Evolutionary conservation across 768 basidiomycete species (phyloP).

Genomic region (Hericium rajendrae): DNA sequence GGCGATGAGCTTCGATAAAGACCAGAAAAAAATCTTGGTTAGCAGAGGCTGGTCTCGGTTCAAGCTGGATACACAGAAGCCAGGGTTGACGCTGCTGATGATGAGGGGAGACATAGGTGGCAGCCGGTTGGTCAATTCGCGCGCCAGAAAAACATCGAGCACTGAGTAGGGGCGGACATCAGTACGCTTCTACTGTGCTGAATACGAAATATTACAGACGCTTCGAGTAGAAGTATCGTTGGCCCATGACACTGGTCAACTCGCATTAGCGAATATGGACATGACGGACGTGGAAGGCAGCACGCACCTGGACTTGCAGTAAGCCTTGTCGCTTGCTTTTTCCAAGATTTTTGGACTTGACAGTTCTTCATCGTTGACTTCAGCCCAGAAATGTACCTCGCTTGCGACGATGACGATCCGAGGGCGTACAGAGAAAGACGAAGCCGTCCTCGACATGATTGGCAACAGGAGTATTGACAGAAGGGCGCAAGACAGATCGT

Average conservation of each 20-base stretch:
- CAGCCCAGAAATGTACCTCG: constrained; percentile 5
- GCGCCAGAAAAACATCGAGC: constrained; percentile 8
- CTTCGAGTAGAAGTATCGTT: constrained; percentile 7
- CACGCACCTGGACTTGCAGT: constrained; percentile 9
- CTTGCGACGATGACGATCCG: constrained; percentile 11
- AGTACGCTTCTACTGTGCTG: too few species aligned
- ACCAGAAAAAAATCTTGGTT: not conserved
- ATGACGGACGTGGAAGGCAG: not conserved
- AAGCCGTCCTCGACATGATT: constrained; percentile 25
- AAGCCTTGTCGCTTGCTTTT: constrained; percentile 2
- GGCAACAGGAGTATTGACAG: constrained; percentile 36
- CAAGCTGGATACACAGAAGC: constrained; percentile 7
- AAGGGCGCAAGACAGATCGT: constrained; percentile 31
- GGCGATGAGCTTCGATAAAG: not conserved
- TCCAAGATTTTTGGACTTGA: constrained; percentile 2
- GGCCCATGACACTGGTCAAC: constrained; percentile 2
- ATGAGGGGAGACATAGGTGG: constrained; percentile 8
- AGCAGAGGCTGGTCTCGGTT: not conserved
- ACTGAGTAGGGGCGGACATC: not conserved
- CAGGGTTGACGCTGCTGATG: constrained; percentile 7
- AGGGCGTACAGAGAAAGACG: constrained; percentile 1
- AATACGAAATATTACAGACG: not conserved
- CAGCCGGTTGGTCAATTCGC: constrained; percentile 8
- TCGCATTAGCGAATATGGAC: not conserved
- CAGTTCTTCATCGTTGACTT: not conserved